Conservation (phyloP, 2,329 filamentous ascomycete genomes). For the Oidium heveae region DNA sequence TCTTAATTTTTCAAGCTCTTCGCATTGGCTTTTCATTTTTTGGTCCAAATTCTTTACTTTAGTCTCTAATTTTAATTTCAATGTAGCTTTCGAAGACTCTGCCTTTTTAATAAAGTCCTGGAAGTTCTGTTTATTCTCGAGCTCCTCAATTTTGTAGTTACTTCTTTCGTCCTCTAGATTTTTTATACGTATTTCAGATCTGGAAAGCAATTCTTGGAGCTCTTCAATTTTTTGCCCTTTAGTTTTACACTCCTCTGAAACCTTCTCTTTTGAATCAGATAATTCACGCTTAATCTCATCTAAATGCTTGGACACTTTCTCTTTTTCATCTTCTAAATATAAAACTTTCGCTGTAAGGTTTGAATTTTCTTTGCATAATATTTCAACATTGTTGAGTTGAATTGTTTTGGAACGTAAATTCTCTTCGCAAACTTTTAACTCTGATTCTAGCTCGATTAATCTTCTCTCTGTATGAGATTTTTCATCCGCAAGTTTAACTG, state of each 20-base stretch:
- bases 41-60: conserved; percentile 5
- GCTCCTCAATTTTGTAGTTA: conserved; percentile 5
- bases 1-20: conserved; percentile 1
- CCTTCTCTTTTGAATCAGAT: conserved; percentile 4
- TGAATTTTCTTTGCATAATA: conserved; percentile 6
- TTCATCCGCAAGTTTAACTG: conserved; percentile 4
- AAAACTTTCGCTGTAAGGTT: conserved; percentile 5
- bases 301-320: conserved; percentile 9
- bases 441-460: conserved; percentile 5
- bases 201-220: conserved; percentile 2
- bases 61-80: conserved; percentile 4
- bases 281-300: conserved; percentile 15
- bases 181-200: conserved; percentile 8
- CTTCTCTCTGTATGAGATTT: conserved; percentile 2
- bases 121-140: conserved; percentile 9
- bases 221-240: conserved; percentile 4
- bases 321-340: conserved; percentile 7
- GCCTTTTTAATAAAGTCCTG: conserved; percentile 5
- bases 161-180: conserved; percentile 10
- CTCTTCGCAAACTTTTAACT: conserved; percentile 4
- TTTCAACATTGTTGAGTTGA: conserved; percentile 5
- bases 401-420: conserved; percentile 6
- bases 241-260: neutral
- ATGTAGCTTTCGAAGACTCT: conserved; percentile 3
- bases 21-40: conserved; percentile 3